Conservation (phyloP, 2,329 filamentous ascomycete species). For the Pestalotiopsis sp. region DNA sequence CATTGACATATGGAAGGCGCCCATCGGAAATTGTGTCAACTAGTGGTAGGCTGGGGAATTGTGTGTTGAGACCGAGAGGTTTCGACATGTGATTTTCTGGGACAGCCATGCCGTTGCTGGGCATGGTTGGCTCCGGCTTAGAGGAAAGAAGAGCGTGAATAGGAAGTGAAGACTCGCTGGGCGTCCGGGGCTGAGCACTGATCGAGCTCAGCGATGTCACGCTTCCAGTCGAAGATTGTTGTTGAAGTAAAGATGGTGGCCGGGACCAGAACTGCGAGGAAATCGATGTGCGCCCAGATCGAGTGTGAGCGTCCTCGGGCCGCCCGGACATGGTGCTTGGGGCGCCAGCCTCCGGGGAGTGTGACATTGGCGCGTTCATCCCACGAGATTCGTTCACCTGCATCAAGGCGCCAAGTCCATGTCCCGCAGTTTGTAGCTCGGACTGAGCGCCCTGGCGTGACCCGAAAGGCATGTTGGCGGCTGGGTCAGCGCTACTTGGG, state of each 20-base stretch:
- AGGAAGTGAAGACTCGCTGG: conserved; percentile 51
- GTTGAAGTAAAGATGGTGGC: conserved; percentile 43
- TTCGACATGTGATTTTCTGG: neutral
- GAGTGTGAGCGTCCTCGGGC: conserved; percentile 15
- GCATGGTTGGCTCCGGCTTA: conserved; percentile 28
- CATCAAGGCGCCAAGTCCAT: conserved; percentile 18
- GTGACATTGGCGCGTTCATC: conserved; percentile 16
- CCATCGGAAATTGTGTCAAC: neutral
- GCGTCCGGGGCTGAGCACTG: conserved; percentile 39
- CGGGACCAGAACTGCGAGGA: conserved; percentile 29
- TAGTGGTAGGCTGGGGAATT: conserved; percentile 11
- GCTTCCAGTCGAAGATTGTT: conserved; percentile 46
- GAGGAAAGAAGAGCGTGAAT: conserved; percentile 54
- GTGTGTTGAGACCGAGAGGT: neutral
- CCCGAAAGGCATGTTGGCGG: conserved; percentile 18
- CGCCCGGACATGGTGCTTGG: conserved; percentile 20
- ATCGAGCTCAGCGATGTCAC: conserved; percentile 41
- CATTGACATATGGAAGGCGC: neutral
- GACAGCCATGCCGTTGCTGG: conserved; percentile 14
- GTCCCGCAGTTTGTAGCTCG: conserved; percentile 15
- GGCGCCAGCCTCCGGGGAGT: conserved; percentile 26
- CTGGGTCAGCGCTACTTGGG: conserved; percentile 23
- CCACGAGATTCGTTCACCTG: conserved; percentile 21
- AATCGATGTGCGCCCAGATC: conserved; percentile 17
- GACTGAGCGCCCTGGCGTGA: conserved; percentile 22